Evolutionary conservation across 768 basidiomycete species (phyloP).

Genomic region (Trametes cinnabarina): DNA sequence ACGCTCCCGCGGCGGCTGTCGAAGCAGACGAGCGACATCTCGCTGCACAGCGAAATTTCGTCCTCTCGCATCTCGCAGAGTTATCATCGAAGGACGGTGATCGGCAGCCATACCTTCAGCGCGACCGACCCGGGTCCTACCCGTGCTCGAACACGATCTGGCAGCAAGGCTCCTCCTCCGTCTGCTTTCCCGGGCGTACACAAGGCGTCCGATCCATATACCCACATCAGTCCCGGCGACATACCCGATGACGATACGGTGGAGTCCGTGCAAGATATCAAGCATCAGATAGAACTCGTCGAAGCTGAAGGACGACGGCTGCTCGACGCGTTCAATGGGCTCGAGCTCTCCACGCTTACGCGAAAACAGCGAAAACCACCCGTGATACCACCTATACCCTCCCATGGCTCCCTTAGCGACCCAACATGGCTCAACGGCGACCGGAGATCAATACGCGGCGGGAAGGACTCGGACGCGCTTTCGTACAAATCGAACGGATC

Average conservation of each 20-base stretch:
- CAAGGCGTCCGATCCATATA: slow-evolving; percentile 20
- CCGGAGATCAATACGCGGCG: slow-evolving; percentile 16
- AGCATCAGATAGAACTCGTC: slow-evolving; percentile 61
- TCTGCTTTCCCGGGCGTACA: slow-evolving; percentile 31
- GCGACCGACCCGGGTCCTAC: slow-evolving; percentile 17
- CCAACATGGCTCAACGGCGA: slow-evolving; percentile 9
- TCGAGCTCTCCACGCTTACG: slow-evolving; percentile 69
- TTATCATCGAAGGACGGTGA: slow-evolving; percentile 7
- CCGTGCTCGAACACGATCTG: slow-evolving; percentile 23
- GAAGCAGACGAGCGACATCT: slow-evolving; percentile 50
- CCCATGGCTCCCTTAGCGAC: slow-evolving; percentile 18
- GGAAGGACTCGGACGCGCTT: slow-evolving; percentile 25
- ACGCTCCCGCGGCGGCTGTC: slow-evolving; percentile 34
- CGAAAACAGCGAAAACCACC: slow-evolving; percentile 42
- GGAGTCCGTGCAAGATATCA: slow-evolving; percentile 61
- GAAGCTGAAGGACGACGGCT: slow-evolving; percentile 70
- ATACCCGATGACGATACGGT: slow-evolving; percentile 55
- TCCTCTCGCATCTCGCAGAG: slow-evolving; percentile 34
- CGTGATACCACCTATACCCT: slow-evolving; percentile 22
- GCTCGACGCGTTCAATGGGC: slow-evolving; percentile 77
- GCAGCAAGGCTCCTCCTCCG: slow-evolving; percentile 32
- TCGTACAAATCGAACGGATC: slow-evolving; percentile 29
- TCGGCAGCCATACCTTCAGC: slow-evolving; percentile 13
- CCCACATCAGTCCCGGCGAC: slow-evolving; percentile 29
- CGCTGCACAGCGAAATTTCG: slow-evolving; percentile 45